Percentiles rank a stretch among this genome's conserved stretches.
phyloP scores from a whole-genome alignment of 208 protist species.

The Lotmaria passim region DNA sequence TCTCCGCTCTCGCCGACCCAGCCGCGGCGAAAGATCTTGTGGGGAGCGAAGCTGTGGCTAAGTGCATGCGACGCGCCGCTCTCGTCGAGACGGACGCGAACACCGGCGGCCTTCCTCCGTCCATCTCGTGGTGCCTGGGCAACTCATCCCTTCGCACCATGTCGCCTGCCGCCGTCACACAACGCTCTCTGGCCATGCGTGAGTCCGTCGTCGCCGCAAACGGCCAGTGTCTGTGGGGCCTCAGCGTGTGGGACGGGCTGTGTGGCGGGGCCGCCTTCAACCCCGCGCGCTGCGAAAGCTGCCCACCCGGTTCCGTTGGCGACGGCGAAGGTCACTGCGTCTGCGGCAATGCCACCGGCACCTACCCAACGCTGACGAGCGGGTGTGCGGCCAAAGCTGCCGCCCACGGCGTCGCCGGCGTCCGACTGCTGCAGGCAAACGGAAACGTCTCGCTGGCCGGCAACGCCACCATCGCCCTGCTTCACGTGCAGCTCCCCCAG shows the following conservation, averaged over 20 bases:
- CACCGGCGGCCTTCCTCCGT: constrained; percentile 25
- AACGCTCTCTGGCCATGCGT: constrained; percentile 19
- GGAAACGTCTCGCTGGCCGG: constrained; percentile 11
- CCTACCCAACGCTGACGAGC: constrained; percentile 27
- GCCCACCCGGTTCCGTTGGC: constrained; percentile 30
- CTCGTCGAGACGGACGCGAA: constrained; percentile 22
- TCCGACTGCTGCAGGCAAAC: constrained; percentile 11
- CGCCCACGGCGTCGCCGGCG: constrained; percentile 10
- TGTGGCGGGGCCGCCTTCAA: constrained; percentile 26
- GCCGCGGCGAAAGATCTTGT: constrained; percentile 14
- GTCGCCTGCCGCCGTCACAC: constrained; percentile 1
- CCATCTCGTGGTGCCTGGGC: constrained; percentile 33
- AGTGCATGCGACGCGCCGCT: constrained; percentile 32
- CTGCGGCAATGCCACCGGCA: constrained; percentile 25
- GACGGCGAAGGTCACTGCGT: constrained; percentile 41
- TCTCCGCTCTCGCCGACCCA: constrained; percentile 11
- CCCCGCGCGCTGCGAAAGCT: constrained; percentile 19
- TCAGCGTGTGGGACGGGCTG: constrained; percentile 33
- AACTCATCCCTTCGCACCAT: constrained; percentile 20
- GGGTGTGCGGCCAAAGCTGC: constrained; percentile 27
- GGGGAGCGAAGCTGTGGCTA: constrained; percentile 15
- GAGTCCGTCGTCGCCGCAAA: constrained; percentile 19
- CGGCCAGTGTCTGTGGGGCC: constrained; percentile 29
- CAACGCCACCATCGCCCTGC: constrained; percentile 20
- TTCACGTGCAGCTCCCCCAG: constrained; percentile 31